Percentiles rank a stretch among this genome's conserved stretches.
Conservation (phyloP, 176 grass and related monocot genomes). For the Ananas comosus region DNA sequence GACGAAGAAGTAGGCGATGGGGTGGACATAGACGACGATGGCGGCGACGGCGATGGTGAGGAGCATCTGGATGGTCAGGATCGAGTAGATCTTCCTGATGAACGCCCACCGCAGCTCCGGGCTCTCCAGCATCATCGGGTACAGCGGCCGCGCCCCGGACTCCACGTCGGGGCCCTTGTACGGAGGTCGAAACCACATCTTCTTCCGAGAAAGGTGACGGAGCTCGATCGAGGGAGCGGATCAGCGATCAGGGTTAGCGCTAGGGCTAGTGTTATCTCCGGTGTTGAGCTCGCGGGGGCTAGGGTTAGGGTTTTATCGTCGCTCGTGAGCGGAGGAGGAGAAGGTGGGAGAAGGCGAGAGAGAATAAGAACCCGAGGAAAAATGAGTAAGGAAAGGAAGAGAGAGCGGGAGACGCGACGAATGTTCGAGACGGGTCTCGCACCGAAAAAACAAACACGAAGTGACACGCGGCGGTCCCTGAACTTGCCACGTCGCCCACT, state of each 20-base stretch:
- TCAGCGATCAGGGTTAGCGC: too few species aligned
- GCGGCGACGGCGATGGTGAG: constrained; percentile 65
- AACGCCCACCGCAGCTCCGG: constrained; percentile 80
- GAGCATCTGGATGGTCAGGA: constrained; percentile 86
- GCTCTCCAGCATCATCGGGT: constrained; percentile 88
- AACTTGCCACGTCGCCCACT: too few species aligned
- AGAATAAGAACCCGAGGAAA: neutral
- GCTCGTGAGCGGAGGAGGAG: constrained; percentile 3
- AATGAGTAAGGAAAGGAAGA: neutral
- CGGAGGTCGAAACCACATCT: constrained; percentile 64
- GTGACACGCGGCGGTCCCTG: too few species aligned
- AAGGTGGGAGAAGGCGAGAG: neutral
- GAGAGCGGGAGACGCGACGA: constrained; percentile 20
- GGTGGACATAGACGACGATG: constrained; percentile 52
- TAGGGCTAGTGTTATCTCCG: too few species aligned
- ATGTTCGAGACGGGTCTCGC: constrained; percentile 29
- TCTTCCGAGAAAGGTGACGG: neutral
- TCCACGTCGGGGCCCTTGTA: constrained; percentile 51
- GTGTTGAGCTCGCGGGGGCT: neutral
- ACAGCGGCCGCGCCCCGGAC: constrained; percentile 41
- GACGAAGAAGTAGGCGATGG: constrained; percentile 74
- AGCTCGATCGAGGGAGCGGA: neutral
- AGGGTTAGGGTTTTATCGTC: constrained; percentile 13
- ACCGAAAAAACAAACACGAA: neutral
- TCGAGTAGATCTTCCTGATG: constrained; percentile 74